phyloP scores from a whole-genome alignment of 306 rosid genomes.

The Comarum palustre region DNA sequence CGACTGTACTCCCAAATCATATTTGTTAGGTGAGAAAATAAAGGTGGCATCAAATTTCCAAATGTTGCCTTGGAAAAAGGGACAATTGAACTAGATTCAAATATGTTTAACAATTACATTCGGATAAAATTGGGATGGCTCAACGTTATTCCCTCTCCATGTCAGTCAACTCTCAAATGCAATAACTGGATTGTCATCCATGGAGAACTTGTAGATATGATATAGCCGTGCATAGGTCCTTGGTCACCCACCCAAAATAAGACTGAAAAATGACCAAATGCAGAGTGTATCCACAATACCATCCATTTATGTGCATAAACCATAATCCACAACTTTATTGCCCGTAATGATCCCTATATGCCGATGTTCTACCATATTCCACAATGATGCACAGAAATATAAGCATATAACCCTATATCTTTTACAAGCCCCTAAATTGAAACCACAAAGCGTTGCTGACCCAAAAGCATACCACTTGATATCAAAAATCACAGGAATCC shows the following conservation, averaged over 20 bases:
- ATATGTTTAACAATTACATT: not conserved
- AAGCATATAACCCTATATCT: not conserved
- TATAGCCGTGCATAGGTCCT: not conserved
- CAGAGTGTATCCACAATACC: not conserved
- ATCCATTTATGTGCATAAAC: not conserved
- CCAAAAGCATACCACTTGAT: not conserved
- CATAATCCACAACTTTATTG: not conserved
- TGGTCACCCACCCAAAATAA: not conserved
- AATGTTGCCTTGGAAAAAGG: not conserved
- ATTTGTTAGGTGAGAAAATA: no score
- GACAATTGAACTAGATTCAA: no score
- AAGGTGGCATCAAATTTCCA: no score
- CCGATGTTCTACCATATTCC: not conserved
- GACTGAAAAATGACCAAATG: not conserved
- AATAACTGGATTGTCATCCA: not conserved
- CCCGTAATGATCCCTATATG: not conserved
- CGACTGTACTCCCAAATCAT: no score
- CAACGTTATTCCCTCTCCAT: not conserved
- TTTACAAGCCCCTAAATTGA: not conserved
- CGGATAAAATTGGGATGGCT: not conserved
- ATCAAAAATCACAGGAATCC: not conserved
- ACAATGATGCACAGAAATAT: not conserved
- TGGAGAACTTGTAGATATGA: not conserved
- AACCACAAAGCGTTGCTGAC: not conserved
- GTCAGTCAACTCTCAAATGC: not conserved